Conservation (phyloP, 345 rosid genomes). For the Lepidium aucheri region DNA sequence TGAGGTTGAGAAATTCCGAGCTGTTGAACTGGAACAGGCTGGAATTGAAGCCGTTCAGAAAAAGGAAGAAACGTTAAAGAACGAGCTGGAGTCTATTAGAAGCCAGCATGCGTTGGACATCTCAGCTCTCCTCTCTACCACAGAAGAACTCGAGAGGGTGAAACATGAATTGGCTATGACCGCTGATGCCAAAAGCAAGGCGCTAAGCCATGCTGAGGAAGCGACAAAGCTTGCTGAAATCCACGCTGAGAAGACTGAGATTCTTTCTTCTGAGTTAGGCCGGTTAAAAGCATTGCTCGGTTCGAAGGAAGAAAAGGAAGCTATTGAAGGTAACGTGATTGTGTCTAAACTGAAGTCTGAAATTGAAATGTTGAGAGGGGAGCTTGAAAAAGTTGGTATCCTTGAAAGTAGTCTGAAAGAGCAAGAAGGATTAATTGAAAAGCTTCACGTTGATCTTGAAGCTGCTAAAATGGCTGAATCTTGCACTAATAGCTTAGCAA, state of each 20-base stretch:
- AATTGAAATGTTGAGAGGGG: conserved; percentile 36
- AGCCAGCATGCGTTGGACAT: conserved; percentile 84
- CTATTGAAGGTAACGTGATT: conserved; percentile 39
- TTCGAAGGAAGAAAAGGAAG: conserved; percentile 50
- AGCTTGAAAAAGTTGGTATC: conserved; percentile 40
- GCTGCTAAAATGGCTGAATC: conserved; percentile 86
- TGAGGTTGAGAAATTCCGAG: conserved; percentile 81
- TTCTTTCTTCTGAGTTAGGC: conserved; percentile 57
- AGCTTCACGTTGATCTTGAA: conserved; percentile 75
- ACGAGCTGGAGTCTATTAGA: conserved; percentile 65
- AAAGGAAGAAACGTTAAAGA: conserved; percentile 65
- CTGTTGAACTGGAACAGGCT: conserved; percentile 76
- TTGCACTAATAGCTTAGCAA: conserved; percentile 51
- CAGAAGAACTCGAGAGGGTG: conserved; percentile 59
- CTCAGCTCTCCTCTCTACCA: conserved; percentile 63
- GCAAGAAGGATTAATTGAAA: conserved; percentile 52
- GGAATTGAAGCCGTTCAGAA: conserved; percentile 71
- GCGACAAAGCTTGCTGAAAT: conserved; percentile 89
- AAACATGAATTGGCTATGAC: conserved; percentile 71
- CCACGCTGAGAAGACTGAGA: conserved; percentile 69
- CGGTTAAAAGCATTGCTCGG: conserved; percentile 57
- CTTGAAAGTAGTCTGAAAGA: conserved; percentile 44
- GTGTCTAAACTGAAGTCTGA: conserved; percentile 46
- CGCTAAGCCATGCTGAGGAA: conserved; percentile 78
- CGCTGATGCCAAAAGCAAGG: conserved; percentile 77